Evolutionary conservation across 352 stramenopile genomes (phyloP), one percentile per base, ranked within the genome.

Genomic region (Pythium vanterpoolii): DNA sequence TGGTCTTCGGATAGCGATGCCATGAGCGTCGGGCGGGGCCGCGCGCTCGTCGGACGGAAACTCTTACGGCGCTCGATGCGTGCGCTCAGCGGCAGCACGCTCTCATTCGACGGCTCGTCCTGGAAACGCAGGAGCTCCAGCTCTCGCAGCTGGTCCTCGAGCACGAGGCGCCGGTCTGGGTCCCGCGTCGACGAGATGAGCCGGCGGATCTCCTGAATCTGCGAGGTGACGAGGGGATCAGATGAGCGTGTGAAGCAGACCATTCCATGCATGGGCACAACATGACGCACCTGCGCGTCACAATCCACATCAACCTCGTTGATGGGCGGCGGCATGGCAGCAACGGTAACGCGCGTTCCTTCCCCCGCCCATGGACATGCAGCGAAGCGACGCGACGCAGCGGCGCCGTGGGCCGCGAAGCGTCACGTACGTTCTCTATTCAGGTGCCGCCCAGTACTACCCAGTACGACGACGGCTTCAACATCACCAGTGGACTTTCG

Each of bases 121-220:
- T 86, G 73, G 36, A 88, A 69, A 34, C 72, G 74, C 18, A 76
- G 73, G 7, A 88, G 57, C 33, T 93, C 83, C 26, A 93, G 67
- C 40, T 84, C 77, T 2, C 73, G 66, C 10, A 91, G 66, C 28
- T 91, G 81, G 24, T 93, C 81, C 49, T 90, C 83, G 9, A 93
- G 66, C 9, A 70, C 63, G 16, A 67, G 64, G 21, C 76, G 69
- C 39, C 81, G 77, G 11, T 89, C 79, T 3, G 63, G 56, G 55
- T 91, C 83, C 8, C 73, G 86, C 14, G 83, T 85, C 9, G 81
- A 77, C 28, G 81, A 89, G 61, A 93, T 83, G 21, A 93, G 63
- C 13, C 81, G 79, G 49, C 75, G 81, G 47, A 91, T 89, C 76
- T 93, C 81, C 47, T 87, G 70, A 55, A 90, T 88, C 83, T 90